Conservation (phyloP, 129 eudicot species). For the Flaveria brownii region DNA sequence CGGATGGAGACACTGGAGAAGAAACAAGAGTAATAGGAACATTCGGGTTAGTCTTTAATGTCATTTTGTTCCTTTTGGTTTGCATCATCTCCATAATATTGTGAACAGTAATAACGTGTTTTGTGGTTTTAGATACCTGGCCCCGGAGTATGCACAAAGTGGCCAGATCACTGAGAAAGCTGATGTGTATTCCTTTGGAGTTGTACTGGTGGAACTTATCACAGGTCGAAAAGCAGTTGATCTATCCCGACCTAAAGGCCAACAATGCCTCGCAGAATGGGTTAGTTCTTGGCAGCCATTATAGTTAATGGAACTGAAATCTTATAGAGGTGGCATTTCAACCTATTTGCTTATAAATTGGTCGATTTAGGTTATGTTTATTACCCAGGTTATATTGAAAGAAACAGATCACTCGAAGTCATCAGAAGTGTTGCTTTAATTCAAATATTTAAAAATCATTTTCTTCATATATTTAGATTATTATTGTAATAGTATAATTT, state of each 20-base stretch:
- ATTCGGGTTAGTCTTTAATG: constrained; percentile 57
- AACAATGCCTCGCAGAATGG: constrained; percentile 92
- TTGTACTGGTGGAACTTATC: constrained; percentile 81
- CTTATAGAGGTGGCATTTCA: neutral
- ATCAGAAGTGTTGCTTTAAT: neutral
- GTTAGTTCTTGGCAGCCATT: constrained; percentile 31
- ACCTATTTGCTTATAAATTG: neutral
- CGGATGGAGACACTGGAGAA: constrained; percentile 88
- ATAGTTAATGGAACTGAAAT: neutral
- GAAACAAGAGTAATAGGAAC: constrained; percentile 93
- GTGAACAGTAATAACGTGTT: neutral
- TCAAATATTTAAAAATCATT: neutral
- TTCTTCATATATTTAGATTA: neutral
- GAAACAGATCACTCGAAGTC: neutral
- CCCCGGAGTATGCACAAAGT: constrained; percentile 91
- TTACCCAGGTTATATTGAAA: neutral
- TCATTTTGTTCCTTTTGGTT: neutral
- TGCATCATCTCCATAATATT: neutral
- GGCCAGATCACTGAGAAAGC: constrained; percentile 92
- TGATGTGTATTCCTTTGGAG: constrained; percentile 88
- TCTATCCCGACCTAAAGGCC: constrained; percentile 84
- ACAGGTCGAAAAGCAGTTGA: constrained; percentile 92
- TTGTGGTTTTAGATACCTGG: constrained; percentile 62
- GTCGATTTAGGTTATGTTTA: neutral
- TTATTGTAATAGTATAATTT: neutral